Percentiles rank a stretch among this genome's conserved stretches.
phyloP scores from a whole-genome alignment of 2,329 filamentous ascomycete genomes.

The Elsinoe perseae region DNA sequence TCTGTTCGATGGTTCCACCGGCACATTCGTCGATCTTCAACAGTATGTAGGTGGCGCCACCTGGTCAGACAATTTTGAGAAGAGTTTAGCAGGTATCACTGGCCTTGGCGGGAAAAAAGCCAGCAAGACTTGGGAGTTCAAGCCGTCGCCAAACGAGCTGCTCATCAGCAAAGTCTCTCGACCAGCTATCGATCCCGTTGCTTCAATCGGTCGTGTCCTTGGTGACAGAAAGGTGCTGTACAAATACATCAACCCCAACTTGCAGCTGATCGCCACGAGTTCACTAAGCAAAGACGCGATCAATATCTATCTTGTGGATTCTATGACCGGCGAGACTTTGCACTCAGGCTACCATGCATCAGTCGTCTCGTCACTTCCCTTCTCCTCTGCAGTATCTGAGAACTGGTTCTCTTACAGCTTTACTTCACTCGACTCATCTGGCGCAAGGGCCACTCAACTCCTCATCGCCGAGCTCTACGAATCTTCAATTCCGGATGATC shows the following conservation, averaged over 20 bases:
- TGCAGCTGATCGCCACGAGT: constrained; percentile 65
- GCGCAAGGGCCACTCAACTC: constrained; percentile 75
- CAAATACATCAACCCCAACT: constrained; percentile 91
- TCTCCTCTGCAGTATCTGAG: constrained; percentile 74
- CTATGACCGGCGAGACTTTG: constrained; percentile 73
- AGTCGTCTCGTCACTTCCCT: constrained; percentile 65
- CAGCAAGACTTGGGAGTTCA: constrained; percentile 62
- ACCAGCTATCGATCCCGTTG: constrained; percentile 73
- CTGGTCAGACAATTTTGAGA: constrained; percentile 9
- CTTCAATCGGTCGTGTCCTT: constrained; percentile 89
- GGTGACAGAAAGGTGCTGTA: constrained; percentile 90
- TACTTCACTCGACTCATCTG: constrained; percentile 45
- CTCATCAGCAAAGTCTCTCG: constrained; percentile 62
- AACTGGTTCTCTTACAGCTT: constrained; percentile 94
- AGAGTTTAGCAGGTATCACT: background rate
- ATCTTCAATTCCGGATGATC: constrained; percentile 72
- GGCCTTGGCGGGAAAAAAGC: background rate
- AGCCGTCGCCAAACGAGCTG: constrained; percentile 56
- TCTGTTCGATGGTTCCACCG: constrained; percentile 14
- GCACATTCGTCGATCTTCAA: background rate
- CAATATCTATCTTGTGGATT: constrained; percentile 74
- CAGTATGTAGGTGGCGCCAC: background rate
- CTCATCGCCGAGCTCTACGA: constrained; percentile 86
- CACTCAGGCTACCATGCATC: constrained; percentile 62
- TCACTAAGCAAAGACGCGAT: constrained; percentile 53